Conservation (phyloP, 768 basidiomycete species). For the Boletus reticuloceps region DNA sequence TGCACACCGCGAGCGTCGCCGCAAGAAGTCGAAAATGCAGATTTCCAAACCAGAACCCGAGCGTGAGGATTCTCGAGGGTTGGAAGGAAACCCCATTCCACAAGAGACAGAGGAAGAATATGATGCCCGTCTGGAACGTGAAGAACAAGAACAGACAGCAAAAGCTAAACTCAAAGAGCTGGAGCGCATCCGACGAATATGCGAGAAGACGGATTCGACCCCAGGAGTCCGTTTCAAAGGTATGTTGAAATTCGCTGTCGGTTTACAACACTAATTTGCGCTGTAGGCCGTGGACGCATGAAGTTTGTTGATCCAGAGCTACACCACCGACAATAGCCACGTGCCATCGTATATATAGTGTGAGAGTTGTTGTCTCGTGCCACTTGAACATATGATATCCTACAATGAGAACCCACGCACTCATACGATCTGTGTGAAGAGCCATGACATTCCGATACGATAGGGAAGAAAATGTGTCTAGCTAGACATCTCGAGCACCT, state of each 20-base stretch:
- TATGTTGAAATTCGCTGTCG: slow-evolving; percentile 12
- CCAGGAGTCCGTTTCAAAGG: slow-evolving; percentile 68
- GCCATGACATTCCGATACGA: slow-evolving; percentile 11
- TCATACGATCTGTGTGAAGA: background rate
- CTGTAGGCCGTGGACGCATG: slow-evolving; percentile 61
- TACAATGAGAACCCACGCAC: background rate
- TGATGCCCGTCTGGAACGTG: slow-evolving; percentile 62
- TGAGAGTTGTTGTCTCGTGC: background rate
- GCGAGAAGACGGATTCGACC: slow-evolving; percentile 31
- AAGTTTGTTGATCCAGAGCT: slow-evolving; percentile 62
- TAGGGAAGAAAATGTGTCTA: slow-evolving; percentile 18
- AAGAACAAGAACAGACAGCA: slow-evolving; percentile 60
- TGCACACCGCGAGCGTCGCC: slow-evolving; percentile 24
- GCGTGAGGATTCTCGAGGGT: slow-evolving; percentile 7
- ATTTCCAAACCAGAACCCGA: background rate
- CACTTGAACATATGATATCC: background rate
- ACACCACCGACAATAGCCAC: slow-evolving; percentile 26
- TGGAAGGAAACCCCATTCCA: slow-evolving; percentile 5
- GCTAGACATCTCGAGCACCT: slow-evolving; percentile 14
- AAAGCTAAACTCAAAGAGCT: slow-evolving; percentile 47
- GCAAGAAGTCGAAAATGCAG: slow-evolving; percentile 28
- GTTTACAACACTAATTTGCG: background rate
- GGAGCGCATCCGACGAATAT: slow-evolving; percentile 42
- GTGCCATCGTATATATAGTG: background rate
- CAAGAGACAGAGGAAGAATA: slow-evolving; percentile 74